A percentile compares a stretch with the other conserved stretches of the same genome.
Evolutionary conservation across 192 early-diverging fungal species (phyloP).

Genomic region (Umbelopsis sp.): DNA sequence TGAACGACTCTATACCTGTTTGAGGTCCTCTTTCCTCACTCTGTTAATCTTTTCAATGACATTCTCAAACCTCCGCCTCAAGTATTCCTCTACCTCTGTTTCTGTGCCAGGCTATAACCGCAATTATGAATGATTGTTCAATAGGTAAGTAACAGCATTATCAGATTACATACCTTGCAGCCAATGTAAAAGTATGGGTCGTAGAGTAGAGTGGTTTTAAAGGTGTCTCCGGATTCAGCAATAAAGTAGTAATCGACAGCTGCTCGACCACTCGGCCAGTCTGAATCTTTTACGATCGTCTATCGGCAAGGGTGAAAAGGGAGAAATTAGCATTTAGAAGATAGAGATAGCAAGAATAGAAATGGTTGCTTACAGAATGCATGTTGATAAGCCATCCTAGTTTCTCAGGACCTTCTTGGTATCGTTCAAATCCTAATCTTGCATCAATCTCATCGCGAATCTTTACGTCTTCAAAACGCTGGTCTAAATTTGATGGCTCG

Average conservation of each 20-base stretch:
- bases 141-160: not conserved
- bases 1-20: constrained; percentile 54
- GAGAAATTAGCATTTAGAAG: constrained; percentile 1
- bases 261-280: constrained; percentile 64
- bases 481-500: constrained; percentile 35
- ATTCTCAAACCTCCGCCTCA: constrained; percentile 70
- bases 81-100: constrained; percentile 83
- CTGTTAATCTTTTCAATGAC: constrained; percentile 63
- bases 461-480: constrained; percentile 41
- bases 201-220: constrained; percentile 85
- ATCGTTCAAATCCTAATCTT: constrained; percentile 65
- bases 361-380: constrained; percentile 65
- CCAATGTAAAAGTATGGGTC: constrained; percentile 91
- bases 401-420: constrained; percentile 70
- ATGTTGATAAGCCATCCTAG: constrained; percentile 98
- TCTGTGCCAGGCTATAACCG: constrained; percentile 63
- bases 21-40: constrained; percentile 83
- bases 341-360: not conserved
- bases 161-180: constrained; percentile 61
- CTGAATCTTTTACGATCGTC: constrained; percentile 65
- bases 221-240: constrained; percentile 83
- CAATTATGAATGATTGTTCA: not conserved
- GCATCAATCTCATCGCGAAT: constrained; percentile 54
- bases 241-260: constrained; percentile 94
- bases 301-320: constrained; percentile 24